These are phyloP conservation scores for Malassezia vespertilionis DNA, from an alignment of 1,284 basidiomycete genomes.

Conservation along the genomic window DNA sequence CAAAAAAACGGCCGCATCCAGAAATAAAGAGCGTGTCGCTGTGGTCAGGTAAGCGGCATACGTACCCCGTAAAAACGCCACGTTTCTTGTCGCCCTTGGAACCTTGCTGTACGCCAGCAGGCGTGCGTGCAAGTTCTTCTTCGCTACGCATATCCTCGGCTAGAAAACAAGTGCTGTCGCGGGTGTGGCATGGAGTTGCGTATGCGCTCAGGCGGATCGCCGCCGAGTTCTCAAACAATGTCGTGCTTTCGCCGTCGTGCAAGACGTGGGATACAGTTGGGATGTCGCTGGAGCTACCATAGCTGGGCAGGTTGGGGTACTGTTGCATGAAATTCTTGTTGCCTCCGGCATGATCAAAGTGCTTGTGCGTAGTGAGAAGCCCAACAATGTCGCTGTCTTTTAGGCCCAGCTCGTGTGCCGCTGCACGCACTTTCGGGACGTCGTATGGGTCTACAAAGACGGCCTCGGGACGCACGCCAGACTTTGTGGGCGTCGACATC, in stretches of 20 bases:
- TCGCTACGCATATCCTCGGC: conserved; percentile 53
- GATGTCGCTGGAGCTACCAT: conserved; percentile 68
- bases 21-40: conserved; percentile 83
- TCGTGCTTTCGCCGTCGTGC: conserved; percentile 40
- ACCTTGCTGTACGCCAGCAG: conserved; percentile 49
- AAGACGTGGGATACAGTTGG: conserved; percentile 63
- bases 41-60: conserved; percentile 1
- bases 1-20: conserved; percentile 94
- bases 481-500: conserved; percentile 21
- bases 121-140: background rate
- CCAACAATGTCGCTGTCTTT: conserved; percentile 48
- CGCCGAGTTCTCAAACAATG: conserved; percentile 19
- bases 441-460: conserved; percentile 62
- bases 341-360: conserved; percentile 73
- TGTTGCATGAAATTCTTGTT: conserved; percentile 54
- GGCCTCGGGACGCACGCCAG: conserved; percentile 16
- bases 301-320: conserved; percentile 64
- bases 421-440: conserved; percentile 60
- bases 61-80: conserved; percentile 75
- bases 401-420: conserved; percentile 55
- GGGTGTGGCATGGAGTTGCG: conserved; percentile 89
- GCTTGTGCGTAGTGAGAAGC: conserved; percentile 43
- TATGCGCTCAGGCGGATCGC: conserved; percentile 48
- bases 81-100: conserved; percentile 52
- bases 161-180: conserved; percentile 87